A percentile compares a stretch with the other conserved stretches of the same genome.
Conservation (phyloP, 202 grass and related monocot genomes). For the Zizania palustris region DNA sequence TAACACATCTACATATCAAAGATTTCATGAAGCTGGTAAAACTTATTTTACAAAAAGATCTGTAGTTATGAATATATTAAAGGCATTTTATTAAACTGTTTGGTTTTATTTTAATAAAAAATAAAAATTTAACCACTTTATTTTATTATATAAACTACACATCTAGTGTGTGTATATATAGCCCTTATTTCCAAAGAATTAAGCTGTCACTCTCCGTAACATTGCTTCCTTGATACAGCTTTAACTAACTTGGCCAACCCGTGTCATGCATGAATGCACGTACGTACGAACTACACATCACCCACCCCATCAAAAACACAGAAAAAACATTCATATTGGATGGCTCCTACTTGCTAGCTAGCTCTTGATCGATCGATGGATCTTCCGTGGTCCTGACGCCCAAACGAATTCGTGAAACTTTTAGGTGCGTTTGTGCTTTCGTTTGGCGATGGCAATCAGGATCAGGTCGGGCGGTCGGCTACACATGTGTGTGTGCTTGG, state of each 20-base stretch:
- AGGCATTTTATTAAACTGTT: no score
- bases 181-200: background rate
- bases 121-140: no score
- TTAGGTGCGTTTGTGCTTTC: conserved; percentile 27
- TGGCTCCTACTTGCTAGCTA: no score
- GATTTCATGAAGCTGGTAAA: no score
- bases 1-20: no score
- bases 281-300: conserved; percentile 1
- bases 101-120: no score
- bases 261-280: background rate
- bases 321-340: no score
- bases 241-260: conserved; percentile 40
- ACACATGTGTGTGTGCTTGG: background rate
- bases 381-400: conserved; percentile 12
- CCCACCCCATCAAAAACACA: background rate
- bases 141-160: no score
- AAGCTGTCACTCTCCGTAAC: background rate
- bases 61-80: no score
- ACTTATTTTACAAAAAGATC: no score
- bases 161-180: no score
- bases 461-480: background rate
- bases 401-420: conserved; percentile 30
- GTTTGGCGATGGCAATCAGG: conserved; percentile 18
- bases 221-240: conserved; percentile 41
- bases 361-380: no score